Conservation (phyloP, 805 yeast species). For the Hanseniaspora hatyaiensis region DNA sequence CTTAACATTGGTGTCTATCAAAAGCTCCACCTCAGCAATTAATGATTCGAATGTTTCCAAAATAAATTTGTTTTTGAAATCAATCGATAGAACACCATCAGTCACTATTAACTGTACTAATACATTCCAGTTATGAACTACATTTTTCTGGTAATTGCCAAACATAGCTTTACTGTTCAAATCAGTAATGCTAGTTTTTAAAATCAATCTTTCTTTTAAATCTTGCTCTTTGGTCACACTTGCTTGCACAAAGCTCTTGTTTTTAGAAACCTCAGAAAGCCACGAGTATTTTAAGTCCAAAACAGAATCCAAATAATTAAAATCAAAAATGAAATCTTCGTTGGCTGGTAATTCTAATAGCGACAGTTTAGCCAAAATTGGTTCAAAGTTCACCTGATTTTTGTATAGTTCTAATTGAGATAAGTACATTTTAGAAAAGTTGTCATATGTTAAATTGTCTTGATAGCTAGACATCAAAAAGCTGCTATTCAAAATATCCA, state of each 20-base stretch:
- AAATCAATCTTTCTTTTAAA: constrained; percentile 23
- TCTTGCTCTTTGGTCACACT: constrained; percentile 16
- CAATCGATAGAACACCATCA: constrained; percentile 41
- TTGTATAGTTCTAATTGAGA: constrained; percentile 11
- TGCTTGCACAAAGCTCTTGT: too few relatives aligned
- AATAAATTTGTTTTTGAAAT: constrained; percentile 48
- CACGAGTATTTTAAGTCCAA: constrained; percentile 25
- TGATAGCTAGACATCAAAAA: constrained; percentile 3
- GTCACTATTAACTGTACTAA: constrained; percentile 61
- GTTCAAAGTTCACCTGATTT: constrained; percentile 7
- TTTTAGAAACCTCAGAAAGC: constrained; percentile 16
- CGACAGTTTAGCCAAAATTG: neutral
- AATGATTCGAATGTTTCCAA: constrained; percentile 65
- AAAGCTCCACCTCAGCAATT: constrained; percentile 66
- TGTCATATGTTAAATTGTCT: constrained; percentile 1
- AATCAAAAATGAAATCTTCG: constrained; percentile 32
- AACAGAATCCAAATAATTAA: constrained; percentile 32
- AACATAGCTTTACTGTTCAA: constrained; percentile 38
- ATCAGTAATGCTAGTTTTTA: constrained; percentile 33
- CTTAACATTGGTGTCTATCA: constrained; percentile 49
- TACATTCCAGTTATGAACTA: constrained; percentile 74
- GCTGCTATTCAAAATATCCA: constrained; percentile 4
- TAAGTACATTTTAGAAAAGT: constrained; percentile 7
- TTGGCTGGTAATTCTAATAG: neutral
- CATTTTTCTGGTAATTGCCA: constrained; percentile 43